Evolutionary conservation across 2,329 filamentous ascomycete genomes (phyloP).

Genomic region (Ophiocordyceps sinensis): DNA sequence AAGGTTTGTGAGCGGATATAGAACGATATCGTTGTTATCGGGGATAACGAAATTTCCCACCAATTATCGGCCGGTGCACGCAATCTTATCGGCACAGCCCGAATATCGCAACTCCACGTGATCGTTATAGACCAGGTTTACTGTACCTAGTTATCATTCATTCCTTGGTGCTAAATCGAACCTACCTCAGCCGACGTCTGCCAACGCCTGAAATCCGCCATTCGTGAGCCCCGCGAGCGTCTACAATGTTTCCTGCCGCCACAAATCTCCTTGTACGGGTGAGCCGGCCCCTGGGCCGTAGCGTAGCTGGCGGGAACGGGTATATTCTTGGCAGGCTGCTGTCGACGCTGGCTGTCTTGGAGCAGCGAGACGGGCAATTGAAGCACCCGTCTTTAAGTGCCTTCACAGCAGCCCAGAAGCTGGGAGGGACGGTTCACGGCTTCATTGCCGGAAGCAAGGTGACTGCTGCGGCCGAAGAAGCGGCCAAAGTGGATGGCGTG

Average conservation of each 20-base stretch:
- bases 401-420: conserved; percentile 70
- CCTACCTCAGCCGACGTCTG: too few species aligned
- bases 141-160: too few species aligned
- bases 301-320: not conserved
- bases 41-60: too few species aligned
- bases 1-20: too few species aligned
- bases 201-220: too few species aligned
- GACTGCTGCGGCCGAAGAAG: conserved; percentile 64
- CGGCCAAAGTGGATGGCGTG: conserved; percentile 76
- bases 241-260: not conserved
- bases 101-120: too few species aligned
- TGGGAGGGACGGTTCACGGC: conserved; percentile 73
- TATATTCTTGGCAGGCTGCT: conserved; percentile 34
- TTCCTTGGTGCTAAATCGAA: too few species aligned
- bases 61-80: too few species aligned
- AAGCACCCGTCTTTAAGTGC: conserved; percentile 71
- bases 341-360: conserved; percentile 80
- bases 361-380: conserved; percentile 83
- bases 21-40: too few species aligned
- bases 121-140: too few species aligned
- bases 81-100: too few species aligned
- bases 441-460: conserved; percentile 75
- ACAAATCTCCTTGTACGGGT: not conserved
- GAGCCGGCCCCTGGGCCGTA: not conserved
- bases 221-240: not conserved